phyloP scores from a whole-genome alignment of 192 early-diverging fungal species.

The Linnemannia zychae region DNA sequence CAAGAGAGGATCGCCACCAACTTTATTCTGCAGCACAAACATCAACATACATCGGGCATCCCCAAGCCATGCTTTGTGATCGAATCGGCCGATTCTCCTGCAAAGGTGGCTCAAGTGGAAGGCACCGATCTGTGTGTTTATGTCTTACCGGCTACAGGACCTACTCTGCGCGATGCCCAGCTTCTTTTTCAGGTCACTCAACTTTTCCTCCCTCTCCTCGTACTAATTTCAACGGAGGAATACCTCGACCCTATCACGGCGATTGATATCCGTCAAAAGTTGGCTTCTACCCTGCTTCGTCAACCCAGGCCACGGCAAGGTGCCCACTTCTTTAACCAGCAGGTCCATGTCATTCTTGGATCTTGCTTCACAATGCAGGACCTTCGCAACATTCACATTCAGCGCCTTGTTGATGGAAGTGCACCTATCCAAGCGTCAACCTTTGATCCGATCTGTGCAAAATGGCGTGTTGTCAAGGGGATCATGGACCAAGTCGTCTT shows the following conservation, averaged over 20 bases:
- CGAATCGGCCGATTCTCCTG: not conserved
- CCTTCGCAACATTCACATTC: not conserved
- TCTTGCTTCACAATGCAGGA: constrained; percentile 8
- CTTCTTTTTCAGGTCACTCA: not conserved
- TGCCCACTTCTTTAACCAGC: not conserved
- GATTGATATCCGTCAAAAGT: not conserved
- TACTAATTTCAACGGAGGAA: not conserved
- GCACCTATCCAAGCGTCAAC: not conserved
- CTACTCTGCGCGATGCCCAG: not conserved
- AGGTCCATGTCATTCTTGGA: not conserved
- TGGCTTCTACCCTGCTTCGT: not conserved
- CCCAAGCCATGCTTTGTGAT: not conserved
- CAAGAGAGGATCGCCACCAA: constrained; percentile 3
- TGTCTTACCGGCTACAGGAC: not conserved
- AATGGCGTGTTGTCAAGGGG: not conserved
- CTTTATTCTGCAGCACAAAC: constrained; percentile 2
- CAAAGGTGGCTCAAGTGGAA: not conserved
- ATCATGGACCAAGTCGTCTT: not conserved
- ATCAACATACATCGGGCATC: not conserved
- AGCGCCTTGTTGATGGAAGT: not conserved
- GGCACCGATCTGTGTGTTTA: not conserved
- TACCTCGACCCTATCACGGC: not conserved
- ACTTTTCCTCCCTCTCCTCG: not conserved
- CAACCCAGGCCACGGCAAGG: not conserved
- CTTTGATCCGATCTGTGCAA: not conserved